A percentile compares a stretch with the other conserved stretches of the same genome.
These are phyloP conservation scores for Wickerhamomyces sydowiorum DNA, from an alignment of 805 yeast genomes.

Conservation along the genomic window DNA sequence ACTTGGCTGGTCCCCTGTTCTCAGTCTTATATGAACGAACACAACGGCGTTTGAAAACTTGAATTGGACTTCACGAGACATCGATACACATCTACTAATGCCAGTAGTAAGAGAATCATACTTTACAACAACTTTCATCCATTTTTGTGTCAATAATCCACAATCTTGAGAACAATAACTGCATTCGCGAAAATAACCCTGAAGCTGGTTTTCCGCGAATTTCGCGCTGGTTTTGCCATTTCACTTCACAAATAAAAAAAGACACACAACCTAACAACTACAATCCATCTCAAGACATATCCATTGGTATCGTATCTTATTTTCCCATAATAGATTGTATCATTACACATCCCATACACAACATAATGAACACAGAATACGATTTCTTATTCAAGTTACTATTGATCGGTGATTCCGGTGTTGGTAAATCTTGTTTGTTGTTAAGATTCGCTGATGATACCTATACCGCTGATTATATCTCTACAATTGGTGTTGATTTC, in stretches of 20 bases:
- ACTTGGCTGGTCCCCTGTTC: too few species aligned
- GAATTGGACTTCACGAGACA: too few species aligned
- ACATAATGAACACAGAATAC: constrained; percentile 86
- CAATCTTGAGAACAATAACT: too few species aligned
- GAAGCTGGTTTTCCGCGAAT: neutral
- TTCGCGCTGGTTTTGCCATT: neutral
- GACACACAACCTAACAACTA: neutral
- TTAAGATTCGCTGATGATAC: constrained; percentile 96
- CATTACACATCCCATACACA: neutral
- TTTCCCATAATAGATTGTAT: too few species aligned
- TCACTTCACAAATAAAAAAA: neutral
- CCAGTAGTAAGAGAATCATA: too few species aligned
- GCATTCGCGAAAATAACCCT: too few species aligned
- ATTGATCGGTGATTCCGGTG: constrained; percentile 97
- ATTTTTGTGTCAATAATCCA: too few species aligned
- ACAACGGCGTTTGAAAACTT: too few species aligned
- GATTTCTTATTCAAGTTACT: constrained; percentile 93
- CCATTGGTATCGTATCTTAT: too few species aligned
- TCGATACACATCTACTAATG: too few species aligned
- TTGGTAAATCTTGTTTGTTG: constrained; percentile 93
- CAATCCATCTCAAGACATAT: neutral
- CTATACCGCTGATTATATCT: constrained; percentile 92
- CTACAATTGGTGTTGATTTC: constrained; percentile 98
- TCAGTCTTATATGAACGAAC: too few species aligned
- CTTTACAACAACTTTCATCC: too few species aligned